phyloP scores from a whole-genome alignment of 2,329 filamentous ascomycete genomes.

The Raffaelea arxii region DNA sequence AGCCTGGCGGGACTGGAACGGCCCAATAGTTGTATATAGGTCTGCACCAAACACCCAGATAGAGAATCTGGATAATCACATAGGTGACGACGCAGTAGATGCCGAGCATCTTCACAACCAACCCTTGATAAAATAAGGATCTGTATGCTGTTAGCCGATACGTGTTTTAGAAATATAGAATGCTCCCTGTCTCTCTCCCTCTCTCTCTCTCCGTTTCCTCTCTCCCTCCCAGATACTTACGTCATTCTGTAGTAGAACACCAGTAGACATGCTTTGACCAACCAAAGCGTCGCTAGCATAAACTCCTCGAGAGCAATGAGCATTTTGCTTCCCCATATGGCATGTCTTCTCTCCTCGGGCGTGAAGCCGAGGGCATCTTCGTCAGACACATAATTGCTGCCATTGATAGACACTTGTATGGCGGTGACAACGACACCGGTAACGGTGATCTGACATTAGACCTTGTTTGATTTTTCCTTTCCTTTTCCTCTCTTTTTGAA shows the following conservation, averaged over 20 bases:
- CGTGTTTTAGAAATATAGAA: no score
- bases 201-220: not conserved
- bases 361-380: slow-evolving; percentile 32
- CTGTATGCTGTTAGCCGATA: no score
- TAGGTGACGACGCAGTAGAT: slow-evolving; percentile 13
- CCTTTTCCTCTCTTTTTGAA: no score
- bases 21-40: slow-evolving; percentile 43
- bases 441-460: slow-evolving; percentile 18
- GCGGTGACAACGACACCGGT: slow-evolving; percentile 32
- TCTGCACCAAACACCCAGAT: slow-evolving; percentile 37
- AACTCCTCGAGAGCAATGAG: slow-evolving; percentile 43
- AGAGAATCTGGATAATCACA: slow-evolving; percentile 12
- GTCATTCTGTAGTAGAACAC: slow-evolving; percentile 44
- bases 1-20: slow-evolving; percentile 27
- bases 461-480: not conserved
- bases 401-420: slow-evolving; percentile 30
- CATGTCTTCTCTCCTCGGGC: slow-evolving; percentile 25
- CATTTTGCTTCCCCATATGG: slow-evolving; percentile 43
- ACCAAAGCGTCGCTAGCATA: slow-evolving; percentile 40
- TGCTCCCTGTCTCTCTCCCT: no score
- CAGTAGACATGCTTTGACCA: slow-evolving; percentile 41
- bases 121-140: not conserved
- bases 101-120: slow-evolving; percentile 28
- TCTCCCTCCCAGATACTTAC: not conserved
- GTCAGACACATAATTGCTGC: slow-evolving; percentile 33